phyloP scores from a whole-genome alignment of 306 rosid species.

The Luffa aegyptiaca region DNA sequence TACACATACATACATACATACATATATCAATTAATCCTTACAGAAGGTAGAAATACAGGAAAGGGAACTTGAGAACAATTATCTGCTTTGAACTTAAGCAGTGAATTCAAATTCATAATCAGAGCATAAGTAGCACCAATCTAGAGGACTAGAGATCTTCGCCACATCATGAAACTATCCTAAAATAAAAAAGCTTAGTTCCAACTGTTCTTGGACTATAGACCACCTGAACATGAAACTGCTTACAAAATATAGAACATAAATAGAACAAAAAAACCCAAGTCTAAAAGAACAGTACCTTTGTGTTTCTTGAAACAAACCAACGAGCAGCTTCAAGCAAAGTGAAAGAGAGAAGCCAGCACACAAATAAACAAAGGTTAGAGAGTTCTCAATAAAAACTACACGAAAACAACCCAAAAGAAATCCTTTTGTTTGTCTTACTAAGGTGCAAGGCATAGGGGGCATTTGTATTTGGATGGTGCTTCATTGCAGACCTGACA shows the following conservation, averaged over 20 bases:
- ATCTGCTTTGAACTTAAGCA: not conserved
- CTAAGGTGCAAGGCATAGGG: constrained; percentile 66
- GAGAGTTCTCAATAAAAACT: constrained; percentile 4
- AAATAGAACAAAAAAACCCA: not conserved
- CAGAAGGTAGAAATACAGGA: too few species aligned
- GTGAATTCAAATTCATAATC: not conserved
- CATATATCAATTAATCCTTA: too few species aligned
- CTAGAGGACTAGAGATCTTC: not conserved
- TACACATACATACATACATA: too few species aligned
- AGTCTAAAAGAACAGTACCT: constrained; percentile 28
- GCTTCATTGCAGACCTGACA: constrained; percentile 67
- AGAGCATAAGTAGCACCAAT: not conserved
- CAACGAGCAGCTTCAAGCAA: constrained; percentile 51
- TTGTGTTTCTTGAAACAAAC: constrained; percentile 79
- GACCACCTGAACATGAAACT: not conserved
- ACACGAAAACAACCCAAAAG: not conserved
- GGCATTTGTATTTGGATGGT: constrained; percentile 75
- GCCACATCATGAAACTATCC: not conserved
- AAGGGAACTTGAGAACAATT: not conserved
- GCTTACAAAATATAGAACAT: not conserved
- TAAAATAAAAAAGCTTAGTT: not conserved
- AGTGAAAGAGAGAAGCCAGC: not conserved
- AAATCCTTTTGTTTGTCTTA: constrained; percentile 17
- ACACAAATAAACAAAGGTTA: not conserved
- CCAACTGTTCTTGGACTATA: not conserved